phyloP scores from a whole-genome alignment of 192 early-diverging fungal species.

The Backusella tarrabulga region DNA sequence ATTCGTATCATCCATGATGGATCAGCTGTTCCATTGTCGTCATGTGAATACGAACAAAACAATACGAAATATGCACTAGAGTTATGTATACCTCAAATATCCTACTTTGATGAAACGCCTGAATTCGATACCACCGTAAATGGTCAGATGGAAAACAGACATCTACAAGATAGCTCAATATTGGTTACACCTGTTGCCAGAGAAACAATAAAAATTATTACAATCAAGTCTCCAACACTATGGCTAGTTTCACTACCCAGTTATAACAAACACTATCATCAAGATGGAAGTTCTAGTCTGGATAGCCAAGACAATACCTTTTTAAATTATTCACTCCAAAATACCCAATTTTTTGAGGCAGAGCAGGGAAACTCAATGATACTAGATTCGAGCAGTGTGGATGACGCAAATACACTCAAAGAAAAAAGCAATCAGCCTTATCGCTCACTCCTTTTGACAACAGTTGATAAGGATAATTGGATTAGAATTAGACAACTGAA shows the following conservation, averaged over 20 bases:
- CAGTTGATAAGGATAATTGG: constrained; percentile 44
- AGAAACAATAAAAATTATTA: constrained; percentile 53
- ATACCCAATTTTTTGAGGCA: constrained; percentile 43
- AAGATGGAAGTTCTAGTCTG: background rate
- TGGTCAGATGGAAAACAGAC: background rate
- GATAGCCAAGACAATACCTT: background rate
- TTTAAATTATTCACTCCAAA: constrained; percentile 18
- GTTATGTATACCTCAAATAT: constrained; percentile 48
- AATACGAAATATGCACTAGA: constrained; percentile 50
- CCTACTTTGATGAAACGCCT: constrained; percentile 59
- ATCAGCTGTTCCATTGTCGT: constrained; percentile 35
- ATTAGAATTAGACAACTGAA: constrained; percentile 40
- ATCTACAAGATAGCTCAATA: constrained; percentile 31
- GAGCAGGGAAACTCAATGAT: constrained; percentile 19
- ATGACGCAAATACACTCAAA: background rate
- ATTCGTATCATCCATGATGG: constrained; percentile 46
- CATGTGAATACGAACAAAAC: background rate
- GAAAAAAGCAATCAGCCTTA: constrained; percentile 17
- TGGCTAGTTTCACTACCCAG: constrained; percentile 37
- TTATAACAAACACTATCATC: background rate
- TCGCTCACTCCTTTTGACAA: constrained; percentile 46
- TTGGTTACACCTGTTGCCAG: constrained; percentile 28
- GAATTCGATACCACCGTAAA: constrained; percentile 23
- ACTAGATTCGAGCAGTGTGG: constrained; percentile 9
- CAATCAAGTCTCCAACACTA: constrained; percentile 46